phyloP scores from a whole-genome alignment of 2,329 filamentous ascomycete genomes.

The Fusarium torulosum region DNA sequence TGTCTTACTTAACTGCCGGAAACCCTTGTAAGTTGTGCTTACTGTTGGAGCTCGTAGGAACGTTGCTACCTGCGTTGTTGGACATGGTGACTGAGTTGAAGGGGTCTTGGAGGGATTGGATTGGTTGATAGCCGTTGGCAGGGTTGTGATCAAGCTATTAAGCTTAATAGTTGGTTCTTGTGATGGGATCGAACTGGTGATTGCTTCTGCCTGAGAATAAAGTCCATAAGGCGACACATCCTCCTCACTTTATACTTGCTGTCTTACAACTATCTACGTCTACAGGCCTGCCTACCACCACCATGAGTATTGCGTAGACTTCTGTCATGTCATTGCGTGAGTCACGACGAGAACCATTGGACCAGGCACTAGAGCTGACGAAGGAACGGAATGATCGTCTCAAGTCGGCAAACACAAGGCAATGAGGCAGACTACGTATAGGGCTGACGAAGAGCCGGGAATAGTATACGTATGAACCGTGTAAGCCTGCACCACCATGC shows the following conservation, averaged over 20 bases:
- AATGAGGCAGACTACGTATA: constrained; percentile 20
- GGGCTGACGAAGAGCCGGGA: constrained; percentile 34
- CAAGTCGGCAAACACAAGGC: neutral
- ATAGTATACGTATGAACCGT: constrained; percentile 3
- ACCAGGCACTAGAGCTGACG: constrained; percentile 20
- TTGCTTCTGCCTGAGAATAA: constrained; percentile 26
- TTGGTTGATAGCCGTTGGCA: constrained; percentile 6
- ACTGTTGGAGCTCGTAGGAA: constrained; percentile 31
- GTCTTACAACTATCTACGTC: neutral
- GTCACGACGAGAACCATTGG: constrained; percentile 41
- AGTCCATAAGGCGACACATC: constrained; percentile 11
- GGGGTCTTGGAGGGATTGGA: neutral
- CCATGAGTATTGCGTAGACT: constrained; percentile 24
- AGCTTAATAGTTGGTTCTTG: constrained; percentile 10
- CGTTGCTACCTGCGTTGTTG: constrained; percentile 29
- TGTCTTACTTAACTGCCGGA: neutral
- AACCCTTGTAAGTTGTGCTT: constrained; percentile 9
- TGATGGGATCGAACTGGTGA: constrained; percentile 3
- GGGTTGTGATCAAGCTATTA: constrained; percentile 4
- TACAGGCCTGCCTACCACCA: neutral
- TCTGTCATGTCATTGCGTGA: constrained; percentile 39
- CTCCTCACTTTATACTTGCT: constrained; percentile 41
- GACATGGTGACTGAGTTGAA: constrained; percentile 21
- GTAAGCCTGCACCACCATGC: constrained; percentile 13
- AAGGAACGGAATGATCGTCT: constrained; percentile 3